Conservation (phyloP, 1,284 basidiomycete genomes). For the Austroboletus novae-zelandiae region DNA sequence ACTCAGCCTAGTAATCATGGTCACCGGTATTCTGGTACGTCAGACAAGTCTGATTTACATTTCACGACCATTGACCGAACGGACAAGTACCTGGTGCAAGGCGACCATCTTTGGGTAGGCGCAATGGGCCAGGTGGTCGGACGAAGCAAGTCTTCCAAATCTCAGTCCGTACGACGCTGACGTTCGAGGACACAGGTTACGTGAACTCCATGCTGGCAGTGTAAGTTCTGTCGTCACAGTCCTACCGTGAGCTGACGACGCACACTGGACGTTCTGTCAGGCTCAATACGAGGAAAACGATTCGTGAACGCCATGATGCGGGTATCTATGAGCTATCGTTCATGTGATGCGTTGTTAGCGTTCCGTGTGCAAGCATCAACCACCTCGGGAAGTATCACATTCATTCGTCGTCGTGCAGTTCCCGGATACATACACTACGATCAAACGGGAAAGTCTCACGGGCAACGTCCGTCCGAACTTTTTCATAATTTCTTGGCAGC, state of each 20-base stretch:
- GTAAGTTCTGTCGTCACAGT: slow-evolving; percentile 2
- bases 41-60: background rate
- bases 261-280: background rate
- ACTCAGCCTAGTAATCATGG: background rate
- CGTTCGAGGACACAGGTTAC: slow-evolving; percentile 5
- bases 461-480: too few species aligned
- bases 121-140: background rate
- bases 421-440: too few species aligned
- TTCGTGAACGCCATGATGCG: slow-evolving; percentile 4
- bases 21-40: slow-evolving; percentile 10
- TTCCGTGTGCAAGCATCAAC: too few species aligned
- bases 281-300: slow-evolving; percentile 7
- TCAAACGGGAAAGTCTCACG: too few species aligned
- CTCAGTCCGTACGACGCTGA: background rate
- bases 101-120: background rate
- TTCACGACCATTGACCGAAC: background rate
- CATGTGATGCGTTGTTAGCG: background rate
- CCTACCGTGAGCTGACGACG: background rate
- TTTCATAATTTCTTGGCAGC: too few species aligned
- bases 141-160: background rate
- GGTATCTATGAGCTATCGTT: background rate
- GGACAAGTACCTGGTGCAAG: slow-evolving; percentile 10
- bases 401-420: too few species aligned
- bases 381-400: too few species aligned
- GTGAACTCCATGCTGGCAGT: slow-evolving; percentile 13